A percentile compares a stretch with the other conserved stretches of the same genome.
Conservation (phyloP, 2,329 filamentous ascomycete species). For the Calonectria hawksworthii region DNA sequence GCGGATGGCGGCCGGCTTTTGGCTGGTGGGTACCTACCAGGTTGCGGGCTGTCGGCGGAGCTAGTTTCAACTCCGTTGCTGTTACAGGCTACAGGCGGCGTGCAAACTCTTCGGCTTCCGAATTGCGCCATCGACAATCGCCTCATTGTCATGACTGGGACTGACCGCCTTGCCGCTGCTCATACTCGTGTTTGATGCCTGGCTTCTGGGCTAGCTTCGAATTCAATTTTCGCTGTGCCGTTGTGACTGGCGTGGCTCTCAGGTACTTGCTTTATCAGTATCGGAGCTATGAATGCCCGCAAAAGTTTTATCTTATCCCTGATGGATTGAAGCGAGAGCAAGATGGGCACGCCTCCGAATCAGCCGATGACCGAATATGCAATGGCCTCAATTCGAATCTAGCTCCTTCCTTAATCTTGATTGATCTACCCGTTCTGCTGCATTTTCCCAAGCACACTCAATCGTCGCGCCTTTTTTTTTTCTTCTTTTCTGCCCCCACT, state of each 20-base stretch:
- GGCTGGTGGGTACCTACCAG: constrained; percentile 30
- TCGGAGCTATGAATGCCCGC: neutral
- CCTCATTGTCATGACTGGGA: constrained; percentile 36
- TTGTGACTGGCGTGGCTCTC: neutral
- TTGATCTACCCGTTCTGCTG: constrained; percentile 10
- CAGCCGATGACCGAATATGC: neutral
- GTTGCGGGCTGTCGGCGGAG: constrained; percentile 46
- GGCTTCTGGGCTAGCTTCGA: constrained; percentile 5
- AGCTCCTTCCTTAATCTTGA: constrained; percentile 1
- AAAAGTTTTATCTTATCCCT: neutral
- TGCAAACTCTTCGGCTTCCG: constrained; percentile 41
- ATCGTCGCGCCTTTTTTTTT: neutral
- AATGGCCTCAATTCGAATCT: neutral
- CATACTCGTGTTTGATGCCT: constrained; percentile 11
- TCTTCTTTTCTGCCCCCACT: neutral
- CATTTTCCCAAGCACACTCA: neutral
- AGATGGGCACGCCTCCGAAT: neutral
- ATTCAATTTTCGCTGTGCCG: constrained; percentile 19
- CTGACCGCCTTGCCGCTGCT: constrained; percentile 11
- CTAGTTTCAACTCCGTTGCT: constrained; percentile 35
- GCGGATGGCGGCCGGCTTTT: constrained; percentile 40
- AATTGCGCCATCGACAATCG: constrained; percentile 45
- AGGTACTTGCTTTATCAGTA: neutral
- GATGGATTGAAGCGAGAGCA: neutral
- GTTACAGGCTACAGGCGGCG: constrained; percentile 25